A percentile compares a stretch with the other conserved stretches of the same genome.
phyloP scores from a whole-genome alignment of 352 stramenopile species.

The Stephanocyclus meneghinianus region DNA sequence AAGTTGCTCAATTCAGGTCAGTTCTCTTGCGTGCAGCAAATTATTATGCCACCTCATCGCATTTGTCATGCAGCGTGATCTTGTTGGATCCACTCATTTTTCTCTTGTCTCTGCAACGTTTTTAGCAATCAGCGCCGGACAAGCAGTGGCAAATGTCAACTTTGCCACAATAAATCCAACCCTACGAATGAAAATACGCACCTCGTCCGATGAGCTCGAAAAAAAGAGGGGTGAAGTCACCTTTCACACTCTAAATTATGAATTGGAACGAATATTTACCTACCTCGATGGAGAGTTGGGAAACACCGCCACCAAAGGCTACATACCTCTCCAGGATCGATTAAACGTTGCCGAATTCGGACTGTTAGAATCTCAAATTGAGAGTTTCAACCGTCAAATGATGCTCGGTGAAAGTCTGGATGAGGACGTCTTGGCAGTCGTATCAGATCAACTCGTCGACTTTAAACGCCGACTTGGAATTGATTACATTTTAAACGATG shows the following conservation, averaged over 20 bases:
- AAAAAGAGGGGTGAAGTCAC: conserved; percentile 61
- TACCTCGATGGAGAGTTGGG: conserved; percentile 84
- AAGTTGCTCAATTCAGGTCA: conserved; percentile 70
- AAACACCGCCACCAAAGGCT: conserved; percentile 70
- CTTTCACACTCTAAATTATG: conserved; percentile 81
- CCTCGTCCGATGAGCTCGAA: conserved; percentile 62
- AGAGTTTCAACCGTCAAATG: conserved; percentile 73
- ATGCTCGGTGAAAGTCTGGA: conserved; percentile 71
- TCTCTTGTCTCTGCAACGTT: neutral
- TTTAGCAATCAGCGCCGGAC: conserved; percentile 63
- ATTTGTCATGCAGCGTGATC: neutral
- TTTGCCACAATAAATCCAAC: conserved; percentile 66
- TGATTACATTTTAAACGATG: conserved; percentile 79
- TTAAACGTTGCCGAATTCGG: conserved; percentile 87
- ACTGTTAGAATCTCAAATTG: conserved; percentile 84
- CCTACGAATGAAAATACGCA: conserved; percentile 65
- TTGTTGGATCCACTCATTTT: neutral
- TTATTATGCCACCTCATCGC: neutral
- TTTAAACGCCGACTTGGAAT: conserved; percentile 85
- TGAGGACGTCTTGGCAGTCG: conserved; percentile 80
- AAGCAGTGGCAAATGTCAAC: conserved; percentile 78
- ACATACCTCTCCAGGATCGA: conserved; percentile 83
- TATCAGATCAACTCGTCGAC: conserved; percentile 83
- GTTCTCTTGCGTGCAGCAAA: conserved; percentile 4
- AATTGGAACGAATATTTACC: conserved; percentile 85